Conservation (phyloP, 129 eudicot species). For the Mikania micrantha region DNA sequence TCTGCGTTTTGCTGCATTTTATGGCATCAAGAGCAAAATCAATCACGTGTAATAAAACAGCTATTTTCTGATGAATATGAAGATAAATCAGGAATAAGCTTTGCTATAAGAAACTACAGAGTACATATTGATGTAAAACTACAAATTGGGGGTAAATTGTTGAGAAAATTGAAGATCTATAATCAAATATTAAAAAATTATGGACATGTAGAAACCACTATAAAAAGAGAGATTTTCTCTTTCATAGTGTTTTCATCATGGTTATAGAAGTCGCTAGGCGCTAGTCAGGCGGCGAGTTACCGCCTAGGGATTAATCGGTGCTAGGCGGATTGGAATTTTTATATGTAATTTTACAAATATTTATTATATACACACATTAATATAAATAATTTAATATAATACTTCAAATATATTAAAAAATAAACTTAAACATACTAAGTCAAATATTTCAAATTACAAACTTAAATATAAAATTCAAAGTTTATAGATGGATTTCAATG, state of each 20-base stretch:
- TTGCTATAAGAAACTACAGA: background rate
- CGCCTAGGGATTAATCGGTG: too few relatives aligned
- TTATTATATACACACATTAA: too few relatives aligned
- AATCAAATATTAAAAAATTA: background rate
- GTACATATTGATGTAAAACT: background rate
- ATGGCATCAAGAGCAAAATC: conserved; percentile 3
- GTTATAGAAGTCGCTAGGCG: too few relatives aligned
- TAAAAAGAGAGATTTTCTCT: background rate
- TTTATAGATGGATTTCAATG: too few relatives aligned
- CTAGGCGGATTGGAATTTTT: too few relatives aligned
- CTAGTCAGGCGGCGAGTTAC: too few relatives aligned
- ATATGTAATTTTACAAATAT: too few relatives aligned
- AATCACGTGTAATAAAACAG: background rate
- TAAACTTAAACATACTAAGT: too few relatives aligned
- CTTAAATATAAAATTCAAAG: too few relatives aligned
- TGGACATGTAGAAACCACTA: background rate
- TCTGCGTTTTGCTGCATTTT: conserved; percentile 60
- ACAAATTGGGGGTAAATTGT: background rate
- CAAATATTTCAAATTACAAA: too few relatives aligned
- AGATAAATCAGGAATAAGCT: background rate
- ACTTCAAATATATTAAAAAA: too few relatives aligned
- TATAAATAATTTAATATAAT: too few relatives aligned
- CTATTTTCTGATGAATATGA: background rate
- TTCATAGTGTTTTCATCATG: background rate
- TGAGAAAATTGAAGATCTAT: background rate